These are phyloP conservation scores for Tephrocybe rancida DNA, from an alignment of 768 basidiomycete species.

Conservation along the genomic window DNA sequence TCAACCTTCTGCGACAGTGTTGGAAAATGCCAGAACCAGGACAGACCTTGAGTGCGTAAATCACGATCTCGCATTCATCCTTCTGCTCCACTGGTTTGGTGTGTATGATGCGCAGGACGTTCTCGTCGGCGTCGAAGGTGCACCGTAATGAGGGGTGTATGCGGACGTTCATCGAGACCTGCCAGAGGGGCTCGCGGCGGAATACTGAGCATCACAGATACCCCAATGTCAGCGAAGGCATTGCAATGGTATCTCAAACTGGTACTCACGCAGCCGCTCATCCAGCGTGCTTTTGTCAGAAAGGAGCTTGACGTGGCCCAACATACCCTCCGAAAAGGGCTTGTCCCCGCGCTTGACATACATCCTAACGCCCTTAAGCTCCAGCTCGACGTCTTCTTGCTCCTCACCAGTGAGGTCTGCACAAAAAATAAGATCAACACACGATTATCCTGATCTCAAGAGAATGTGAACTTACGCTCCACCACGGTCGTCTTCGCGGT, in stretches of 20 bases:
- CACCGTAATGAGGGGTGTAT: conserved; percentile 58
- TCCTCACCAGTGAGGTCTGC: conserved; percentile 66
- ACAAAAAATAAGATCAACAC: background rate
- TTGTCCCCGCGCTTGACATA: conserved; percentile 58
- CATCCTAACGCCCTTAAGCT: conserved; percentile 63
- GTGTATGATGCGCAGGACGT: conserved; percentile 53
- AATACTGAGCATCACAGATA: conserved; percentile 46
- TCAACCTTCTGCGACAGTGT: conserved; percentile 14
- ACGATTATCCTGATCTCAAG: background rate
- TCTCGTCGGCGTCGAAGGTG: conserved; percentile 57
- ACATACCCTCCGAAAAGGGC: conserved; percentile 60
- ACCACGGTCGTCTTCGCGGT: conserved; percentile 12
- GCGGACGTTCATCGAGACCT: conserved; percentile 69
- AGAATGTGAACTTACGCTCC: conserved; percentile 18
- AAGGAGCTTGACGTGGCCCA: conserved; percentile 64
- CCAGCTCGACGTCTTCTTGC: conserved; percentile 55
- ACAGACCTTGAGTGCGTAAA: conserved; percentile 68
- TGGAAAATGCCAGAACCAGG: background rate
- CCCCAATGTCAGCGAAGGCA: too few relatives aligned
- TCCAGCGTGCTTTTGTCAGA: conserved; percentile 39
- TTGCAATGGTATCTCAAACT: too few relatives aligned
- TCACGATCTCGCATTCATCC: conserved; percentile 43
- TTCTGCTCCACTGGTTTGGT: conserved; percentile 45
- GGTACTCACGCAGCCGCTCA: conserved; percentile 48
- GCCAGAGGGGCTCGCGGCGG: conserved; percentile 69